Evolutionary conservation across 495 filamentous ascomycete genomes (phyloP).

Genomic region (Letharia columbiana): DNA sequence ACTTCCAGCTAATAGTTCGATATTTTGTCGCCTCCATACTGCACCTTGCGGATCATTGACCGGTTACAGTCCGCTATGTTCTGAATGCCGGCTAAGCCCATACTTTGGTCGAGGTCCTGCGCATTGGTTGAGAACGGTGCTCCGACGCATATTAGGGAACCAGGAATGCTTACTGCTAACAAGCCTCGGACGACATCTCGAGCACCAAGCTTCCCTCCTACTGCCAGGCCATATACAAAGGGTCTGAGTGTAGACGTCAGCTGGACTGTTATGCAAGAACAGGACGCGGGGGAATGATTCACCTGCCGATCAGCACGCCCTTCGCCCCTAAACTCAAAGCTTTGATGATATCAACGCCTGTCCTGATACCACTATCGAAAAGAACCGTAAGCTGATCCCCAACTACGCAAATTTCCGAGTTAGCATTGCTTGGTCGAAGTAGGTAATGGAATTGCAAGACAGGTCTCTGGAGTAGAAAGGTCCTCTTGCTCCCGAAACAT

Average conservation of each 20-base stretch:
- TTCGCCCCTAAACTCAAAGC: slow-evolving; percentile 47
- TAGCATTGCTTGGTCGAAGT: not conserved
- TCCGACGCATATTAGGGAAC: not conserved
- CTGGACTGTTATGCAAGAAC: not conserved
- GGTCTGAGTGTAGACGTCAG: slow-evolving; percentile 18
- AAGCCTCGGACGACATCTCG: slow-evolving; percentile 27
- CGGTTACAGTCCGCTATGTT: slow-evolving; percentile 45
- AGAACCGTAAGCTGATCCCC: slow-evolving; percentile 37
- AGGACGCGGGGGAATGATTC: slow-evolving; percentile 8
- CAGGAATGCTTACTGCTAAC: slow-evolving; percentile 25
- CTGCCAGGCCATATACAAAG: slow-evolving; percentile 29
- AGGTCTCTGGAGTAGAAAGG: not conserved
- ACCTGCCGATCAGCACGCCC: slow-evolving; percentile 42
- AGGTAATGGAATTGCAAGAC: too few species aligned
- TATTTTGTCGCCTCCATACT: slow-evolving; percentile 45
- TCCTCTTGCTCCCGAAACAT: too few species aligned
- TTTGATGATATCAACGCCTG: slow-evolving; percentile 42
- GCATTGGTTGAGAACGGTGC: not conserved
- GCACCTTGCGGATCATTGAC: slow-evolving; percentile 42
- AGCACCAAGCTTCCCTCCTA: slow-evolving; percentile 28
- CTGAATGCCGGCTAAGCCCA: slow-evolving; percentile 49
- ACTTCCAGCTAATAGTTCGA: slow-evolving; percentile 3
- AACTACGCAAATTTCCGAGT: not conserved
- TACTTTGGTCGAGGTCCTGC: slow-evolving; percentile 50
- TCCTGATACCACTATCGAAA: slow-evolving; percentile 43